Base-by-base conservation (phyloP, 1,284 basidiomycete genomes). In the Puccinia sorghi region DNA sequence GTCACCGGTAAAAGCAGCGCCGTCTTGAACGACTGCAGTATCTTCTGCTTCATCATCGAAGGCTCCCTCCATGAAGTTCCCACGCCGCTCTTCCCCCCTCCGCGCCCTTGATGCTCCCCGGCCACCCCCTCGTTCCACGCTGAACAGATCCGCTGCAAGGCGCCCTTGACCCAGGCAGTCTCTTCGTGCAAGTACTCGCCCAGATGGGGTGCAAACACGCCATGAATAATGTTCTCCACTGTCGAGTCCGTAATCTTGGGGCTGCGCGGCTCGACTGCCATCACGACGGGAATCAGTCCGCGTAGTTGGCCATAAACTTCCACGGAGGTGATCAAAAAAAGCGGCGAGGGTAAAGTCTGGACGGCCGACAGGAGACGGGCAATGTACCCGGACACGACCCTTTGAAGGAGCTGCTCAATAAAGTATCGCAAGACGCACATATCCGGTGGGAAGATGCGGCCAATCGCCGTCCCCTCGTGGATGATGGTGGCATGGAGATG, bases 131-230 rank as follows among this genome's bases (percentile, higher is more conserved):
- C 32, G 77, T 94, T 90, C 94, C 94, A 97, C 1, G 86, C 87
- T 79, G 89, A 89, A 83, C 92, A 94, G 27, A 92, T 91, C 0
- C 85, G 86, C 67, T 93, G 90, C 80, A 98, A 89, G 0, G 88
- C 87, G 7, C 87, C 87, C 82, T 93, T 93, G 69, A 93, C 88
- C 83, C 89, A 90, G 79, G 96, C 93, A 7, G 91, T 88, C 84
- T 99, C 97, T 83, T 97, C 93, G 80, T 93, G 91, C 2, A 99
- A 89, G 83, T 99, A 99, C 82, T 97, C 95, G 83, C 95, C 94
- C 91, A 98, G 94, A 84, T 96, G 92, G 2, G 88, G 86, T 84
- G 97, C 94, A 83, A 97, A 99, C 92, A 97, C 95, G 57, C 88
- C 88, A 84, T 92, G 95, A 12, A 95, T 88, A 64, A 95, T 89